Evolutionary conservation across 371 early-diverging fungal genomes (phyloP).

Genomic region (Vairimorpha ceranae): DNA sequence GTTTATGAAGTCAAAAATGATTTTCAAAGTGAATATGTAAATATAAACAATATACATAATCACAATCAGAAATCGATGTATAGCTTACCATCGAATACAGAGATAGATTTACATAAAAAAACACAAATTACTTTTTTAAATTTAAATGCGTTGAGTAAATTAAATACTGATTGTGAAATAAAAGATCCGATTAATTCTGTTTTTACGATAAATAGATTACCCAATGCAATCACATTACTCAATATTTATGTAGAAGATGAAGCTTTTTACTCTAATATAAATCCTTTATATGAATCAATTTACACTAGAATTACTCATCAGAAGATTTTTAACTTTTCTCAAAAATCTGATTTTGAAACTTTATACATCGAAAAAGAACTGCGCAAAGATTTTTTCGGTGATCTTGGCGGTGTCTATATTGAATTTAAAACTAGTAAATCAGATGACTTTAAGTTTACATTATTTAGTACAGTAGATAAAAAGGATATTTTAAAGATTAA

Average conservation of each 20-base stretch:
- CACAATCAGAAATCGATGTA: background rate
- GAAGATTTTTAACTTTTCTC: conserved; percentile 9
- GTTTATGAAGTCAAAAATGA: background rate
- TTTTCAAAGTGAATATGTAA: background rate
- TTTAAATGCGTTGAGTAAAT: background rate
- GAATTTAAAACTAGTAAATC: conserved; percentile 40
- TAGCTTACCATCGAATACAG: background rate
- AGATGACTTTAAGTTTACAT: conserved; percentile 35
- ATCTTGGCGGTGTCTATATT: conserved; percentile 31
- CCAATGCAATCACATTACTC: background rate
- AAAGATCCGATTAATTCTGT: no score
- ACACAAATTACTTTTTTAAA: background rate
- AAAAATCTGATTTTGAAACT: background rate
- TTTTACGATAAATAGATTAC: background rate
- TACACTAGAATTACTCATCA: conserved; percentile 17
- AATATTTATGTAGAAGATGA: conserved; percentile 6
- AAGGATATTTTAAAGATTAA: conserved; percentile 29
- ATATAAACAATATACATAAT: background rate
- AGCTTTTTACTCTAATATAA: background rate
- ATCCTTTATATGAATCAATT: conserved; percentile 38
- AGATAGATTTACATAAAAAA: background rate
- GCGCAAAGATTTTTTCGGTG: conserved; percentile 8
- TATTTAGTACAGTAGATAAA: background rate
- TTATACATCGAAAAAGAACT: conserved; percentile 5
- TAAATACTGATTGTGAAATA: background rate